Base-by-base conservation (phyloP, 1,284 basidiomycete species). In the Cutaneotrichosporon sp. region DNA sequence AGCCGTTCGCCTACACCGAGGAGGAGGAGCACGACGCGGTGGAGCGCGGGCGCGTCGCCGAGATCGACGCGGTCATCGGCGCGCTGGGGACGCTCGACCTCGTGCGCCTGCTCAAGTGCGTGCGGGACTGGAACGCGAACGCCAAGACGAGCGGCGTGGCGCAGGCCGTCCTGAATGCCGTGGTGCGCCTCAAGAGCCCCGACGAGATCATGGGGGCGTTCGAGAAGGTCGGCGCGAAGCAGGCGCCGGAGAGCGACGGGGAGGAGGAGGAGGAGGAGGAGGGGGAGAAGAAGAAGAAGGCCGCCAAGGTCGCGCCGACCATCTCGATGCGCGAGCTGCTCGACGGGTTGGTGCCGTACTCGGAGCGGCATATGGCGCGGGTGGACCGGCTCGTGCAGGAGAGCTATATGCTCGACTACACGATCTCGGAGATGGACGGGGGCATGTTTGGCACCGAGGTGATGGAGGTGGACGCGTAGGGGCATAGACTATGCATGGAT, bases 51-150 rank as follows among this genome's bases (percentile, higher is more conserved):
- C 22, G 51, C 13, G 38, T 60, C 8, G 47, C 57, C 11, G 84
- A 87, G 29, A 87, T 95, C n/a, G 92, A 95, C 77, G 83, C 87
- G 64, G 89, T 97, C 47, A 82, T 99, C 63, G 83, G 85, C 59
- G 87, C 86, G 0, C 84, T 99, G 6, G 80, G 85, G 0, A 82
- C 85, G 2, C 72, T 86, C 11, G 92, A 95, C 70, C 85, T 99
- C 22, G 87, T 88, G 9, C 87, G 88, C 60, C 84, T 99, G 16
- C 82, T 98, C 54, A 84, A 85, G 46, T 95, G 92, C 78, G 84
- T 94, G 36, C 85, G 91, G 49, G 89, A 91, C 70, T 99, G 95
- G 95, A 99, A 98, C 79, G 89, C 94, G 13, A 89, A 88, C 60
- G 90, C 90, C 7, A 89, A 88, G 72, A 94, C 92, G 24, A 88